phyloP scores from a whole-genome alignment of 192 early-diverging fungal genomes.

The Gigaspora rosea region DNA sequence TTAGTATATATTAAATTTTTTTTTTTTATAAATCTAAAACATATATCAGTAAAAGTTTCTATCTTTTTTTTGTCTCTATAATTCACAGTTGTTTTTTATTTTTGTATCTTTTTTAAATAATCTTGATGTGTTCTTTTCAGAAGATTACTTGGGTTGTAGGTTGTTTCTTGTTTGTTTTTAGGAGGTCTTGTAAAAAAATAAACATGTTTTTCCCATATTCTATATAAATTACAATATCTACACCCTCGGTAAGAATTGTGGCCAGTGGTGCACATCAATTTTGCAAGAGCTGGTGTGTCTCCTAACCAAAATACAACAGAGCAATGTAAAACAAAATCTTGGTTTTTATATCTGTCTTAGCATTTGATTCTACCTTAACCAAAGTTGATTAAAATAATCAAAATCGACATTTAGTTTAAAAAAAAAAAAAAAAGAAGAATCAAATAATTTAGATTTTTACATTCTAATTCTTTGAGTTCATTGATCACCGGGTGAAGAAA shows the following conservation, averaged over 20 bases:
- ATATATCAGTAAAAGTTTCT: neutral
- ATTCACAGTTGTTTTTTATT: neutral
- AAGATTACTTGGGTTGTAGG: neutral
- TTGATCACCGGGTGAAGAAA: neutral
- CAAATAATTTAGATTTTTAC: neutral
- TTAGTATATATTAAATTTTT: neutral
- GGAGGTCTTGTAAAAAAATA: neutral
- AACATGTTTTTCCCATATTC: neutral
- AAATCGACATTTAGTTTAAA: neutral
- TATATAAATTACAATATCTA: neutral
- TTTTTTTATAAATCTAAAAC: no score
- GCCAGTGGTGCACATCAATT: neutral
- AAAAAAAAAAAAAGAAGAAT: neutral
- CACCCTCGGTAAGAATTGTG: conserved; percentile 1
- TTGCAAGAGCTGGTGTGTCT: neutral
- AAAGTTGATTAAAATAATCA: neutral
- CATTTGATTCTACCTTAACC: neutral
- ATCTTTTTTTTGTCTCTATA: neutral
- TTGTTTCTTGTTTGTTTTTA: neutral
- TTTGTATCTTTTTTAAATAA: neutral
- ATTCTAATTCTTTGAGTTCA: conserved; percentile 3
- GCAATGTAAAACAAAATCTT: neutral
- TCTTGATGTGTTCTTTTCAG: neutral
- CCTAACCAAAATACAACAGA: neutral
- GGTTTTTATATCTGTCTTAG: neutral